These are phyloP conservation scores for Solanum chacoense DNA, from an alignment of 305 asterid genomes.

Conservation along the genomic window DNA sequence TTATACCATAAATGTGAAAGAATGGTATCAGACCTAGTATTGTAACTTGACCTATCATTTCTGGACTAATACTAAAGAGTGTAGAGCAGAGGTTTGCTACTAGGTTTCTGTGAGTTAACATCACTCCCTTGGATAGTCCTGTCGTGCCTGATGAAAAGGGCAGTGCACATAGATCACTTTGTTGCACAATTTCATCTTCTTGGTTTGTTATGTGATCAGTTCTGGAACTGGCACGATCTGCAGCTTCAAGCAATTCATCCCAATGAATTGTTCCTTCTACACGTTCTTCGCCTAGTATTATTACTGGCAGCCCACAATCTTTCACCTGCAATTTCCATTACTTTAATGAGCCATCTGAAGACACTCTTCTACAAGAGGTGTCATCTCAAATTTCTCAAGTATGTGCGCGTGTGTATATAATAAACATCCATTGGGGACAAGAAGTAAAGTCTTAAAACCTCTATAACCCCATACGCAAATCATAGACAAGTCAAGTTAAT, in stretches of 20 bases:
- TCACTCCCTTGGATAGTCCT: slow-evolving; percentile 86
- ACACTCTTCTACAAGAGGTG: not conserved
- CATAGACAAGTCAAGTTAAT: not conserved
- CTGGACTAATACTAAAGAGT: slow-evolving; percentile 80
- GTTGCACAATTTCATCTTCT: slow-evolving; percentile 36
- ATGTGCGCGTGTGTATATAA: not conserved
- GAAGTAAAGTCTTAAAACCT: not conserved
- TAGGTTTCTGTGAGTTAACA: slow-evolving; percentile 77
- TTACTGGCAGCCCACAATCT: slow-evolving; percentile 68
- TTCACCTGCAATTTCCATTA: slow-evolving; percentile 41
- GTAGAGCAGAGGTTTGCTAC: slow-evolving; percentile 88
- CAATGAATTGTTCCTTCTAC: slow-evolving; percentile 70
- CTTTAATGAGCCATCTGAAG: not conserved
- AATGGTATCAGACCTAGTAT: slow-evolving; percentile 82
- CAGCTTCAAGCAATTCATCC: slow-evolving; percentile 78
- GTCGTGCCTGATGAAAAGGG: slow-evolving; percentile 98
- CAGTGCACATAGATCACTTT: slow-evolving; percentile 76
- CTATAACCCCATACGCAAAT: not conserved
- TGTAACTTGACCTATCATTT: slow-evolving; percentile 61
- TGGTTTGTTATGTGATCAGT: slow-evolving; percentile 4
- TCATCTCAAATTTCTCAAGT: not conserved
- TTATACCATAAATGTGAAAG: slow-evolving; percentile 79
- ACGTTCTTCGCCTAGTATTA: slow-evolving; percentile 54
- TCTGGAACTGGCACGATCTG: slow-evolving; percentile 54
- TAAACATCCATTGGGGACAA: not conserved